These are phyloP conservation scores for Cladosporium halotolerans DNA, from an alignment of 2,329 filamentous ascomycete genomes.

Conservation along the genomic window DNA sequence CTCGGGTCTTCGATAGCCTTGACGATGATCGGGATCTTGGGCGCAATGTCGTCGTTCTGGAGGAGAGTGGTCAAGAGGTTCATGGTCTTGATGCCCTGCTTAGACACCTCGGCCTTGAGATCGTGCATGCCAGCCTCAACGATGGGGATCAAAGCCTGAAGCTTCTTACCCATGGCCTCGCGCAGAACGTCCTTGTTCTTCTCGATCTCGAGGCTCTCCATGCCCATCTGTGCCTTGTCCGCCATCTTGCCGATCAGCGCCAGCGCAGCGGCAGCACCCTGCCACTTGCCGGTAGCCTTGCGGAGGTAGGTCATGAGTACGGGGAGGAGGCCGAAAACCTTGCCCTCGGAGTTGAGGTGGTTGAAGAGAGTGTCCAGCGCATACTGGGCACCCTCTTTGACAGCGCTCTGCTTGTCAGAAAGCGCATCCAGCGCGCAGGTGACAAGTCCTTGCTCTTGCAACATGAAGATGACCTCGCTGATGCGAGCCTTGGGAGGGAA, in stretches of 20 bases:
- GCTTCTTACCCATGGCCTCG: constrained; percentile 80
- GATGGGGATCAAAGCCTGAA: constrained; percentile 82
- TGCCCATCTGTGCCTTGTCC: constrained; percentile 81
- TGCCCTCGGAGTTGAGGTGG: constrained; percentile 71
- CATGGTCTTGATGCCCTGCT: constrained; percentile 91
- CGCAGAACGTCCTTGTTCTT: constrained; percentile 82
- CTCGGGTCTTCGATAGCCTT: constrained; percentile 95
- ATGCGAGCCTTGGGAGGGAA: constrained; percentile 71
- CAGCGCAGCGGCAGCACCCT: constrained; percentile 83
- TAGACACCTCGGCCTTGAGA: constrained; percentile 77
- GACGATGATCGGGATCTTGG: constrained; percentile 83
- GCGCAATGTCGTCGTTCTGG: constrained; percentile 93
- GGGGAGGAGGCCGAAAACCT: constrained; percentile 77
- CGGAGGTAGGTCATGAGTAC: constrained; percentile 67
- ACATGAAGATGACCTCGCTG: constrained; percentile 72
- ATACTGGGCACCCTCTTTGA: constrained; percentile 88
- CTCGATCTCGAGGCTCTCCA: constrained; percentile 79
- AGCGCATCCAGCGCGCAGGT: constrained; percentile 72
- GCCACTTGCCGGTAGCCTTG: constrained; percentile 91
- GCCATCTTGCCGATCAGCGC: constrained; percentile 87
- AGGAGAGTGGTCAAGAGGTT: constrained; percentile 80
- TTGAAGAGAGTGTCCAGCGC: constrained; percentile 83
- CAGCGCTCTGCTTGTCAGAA: constrained; percentile 81
- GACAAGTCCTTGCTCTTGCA: constrained; percentile 73
- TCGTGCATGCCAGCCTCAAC: constrained; percentile 95